phyloP scores from a whole-genome alignment of 2,329 filamentous ascomycete genomes.

The Tolypocladium nubicola region DNA sequence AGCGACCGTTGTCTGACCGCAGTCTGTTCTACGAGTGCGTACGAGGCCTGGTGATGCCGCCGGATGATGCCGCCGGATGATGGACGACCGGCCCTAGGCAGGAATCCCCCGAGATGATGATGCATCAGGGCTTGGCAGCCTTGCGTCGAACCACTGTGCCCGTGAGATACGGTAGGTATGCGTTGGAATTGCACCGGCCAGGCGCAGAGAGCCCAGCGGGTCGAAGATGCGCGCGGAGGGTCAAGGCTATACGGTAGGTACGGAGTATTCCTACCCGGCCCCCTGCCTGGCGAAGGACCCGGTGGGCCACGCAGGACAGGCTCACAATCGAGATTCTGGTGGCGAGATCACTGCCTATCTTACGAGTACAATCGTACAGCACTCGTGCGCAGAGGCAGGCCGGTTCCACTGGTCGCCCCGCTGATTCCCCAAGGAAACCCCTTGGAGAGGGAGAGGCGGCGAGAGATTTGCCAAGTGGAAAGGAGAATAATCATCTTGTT shows the following conservation, averaged over 20 bases:
- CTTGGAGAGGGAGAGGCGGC: neutral
- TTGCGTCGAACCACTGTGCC: neutral
- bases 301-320: neutral
- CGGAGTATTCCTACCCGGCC: neutral
- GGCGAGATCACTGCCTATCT: conserved; percentile 10
- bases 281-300: neutral
- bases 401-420: neutral
- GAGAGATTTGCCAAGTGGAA: neutral
- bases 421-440: neutral
- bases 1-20: neutral
- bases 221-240: neutral
- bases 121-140: neutral
- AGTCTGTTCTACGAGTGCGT: neutral
- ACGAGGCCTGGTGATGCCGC: neutral
- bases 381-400: neutral
- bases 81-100: neutral
- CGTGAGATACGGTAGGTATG: neutral
- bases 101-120: neutral
- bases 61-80: neutral
- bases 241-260: neutral
- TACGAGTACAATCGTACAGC: neutral
- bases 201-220: neutral
- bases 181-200: neutral
- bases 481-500: neutral
- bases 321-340: conserved; percentile 19